These are phyloP conservation scores for Prunus davidiana DNA, from an alignment of 306 rosid genomes.

Conservation along the genomic window DNA sequence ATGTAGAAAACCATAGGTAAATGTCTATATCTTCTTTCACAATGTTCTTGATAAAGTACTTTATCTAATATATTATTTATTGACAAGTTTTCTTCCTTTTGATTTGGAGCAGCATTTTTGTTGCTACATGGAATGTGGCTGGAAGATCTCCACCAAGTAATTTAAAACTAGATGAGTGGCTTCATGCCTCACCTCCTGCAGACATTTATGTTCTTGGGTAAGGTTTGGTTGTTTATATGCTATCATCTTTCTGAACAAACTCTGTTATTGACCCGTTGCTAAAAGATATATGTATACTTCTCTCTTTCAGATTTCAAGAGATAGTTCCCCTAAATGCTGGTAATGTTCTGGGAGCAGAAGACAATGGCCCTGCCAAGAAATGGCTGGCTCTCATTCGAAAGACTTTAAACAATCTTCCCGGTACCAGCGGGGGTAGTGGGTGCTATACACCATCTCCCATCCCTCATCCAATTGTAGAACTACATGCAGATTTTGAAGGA, in stretches of 20 bases:
- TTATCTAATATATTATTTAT: slow-evolving; percentile 16
- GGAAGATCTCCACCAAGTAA: slow-evolving; percentile 95
- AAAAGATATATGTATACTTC: slow-evolving; percentile 12
- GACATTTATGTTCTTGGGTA: slow-evolving; percentile 99
- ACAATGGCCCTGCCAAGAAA: slow-evolving; percentile 99
- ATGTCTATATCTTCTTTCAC: slow-evolving; percentile 9
- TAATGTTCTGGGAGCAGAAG: slow-evolving; percentile 91
- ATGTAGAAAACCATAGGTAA: slow-evolving; percentile 93
- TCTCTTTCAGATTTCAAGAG: slow-evolving; percentile 84
- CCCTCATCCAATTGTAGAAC: slow-evolving; percentile 78
- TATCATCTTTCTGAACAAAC: neutral
- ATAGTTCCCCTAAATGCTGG: slow-evolving; percentile 99
- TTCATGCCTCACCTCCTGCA: slow-evolving; percentile 91
- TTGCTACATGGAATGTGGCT: slow-evolving; percentile 97
- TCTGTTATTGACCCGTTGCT: slow-evolving; percentile 12
- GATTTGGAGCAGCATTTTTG: slow-evolving; percentile 68
- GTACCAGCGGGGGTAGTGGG: slow-evolving; percentile 68
- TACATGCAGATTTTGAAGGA: slow-evolving; percentile 96
- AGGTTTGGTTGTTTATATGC: slow-evolving; percentile 20
- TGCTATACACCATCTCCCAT: slow-evolving; percentile 97
- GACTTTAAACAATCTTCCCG: slow-evolving; percentile 90
- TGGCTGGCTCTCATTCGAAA: slow-evolving; percentile 93
- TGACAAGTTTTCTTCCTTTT: slow-evolving; percentile 14
- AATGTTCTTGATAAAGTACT: neutral
- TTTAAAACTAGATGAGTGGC: slow-evolving; percentile 88